Base-by-base conservation (phyloP, 305 asterid species). In the Fraxinus sp. region DNA sequence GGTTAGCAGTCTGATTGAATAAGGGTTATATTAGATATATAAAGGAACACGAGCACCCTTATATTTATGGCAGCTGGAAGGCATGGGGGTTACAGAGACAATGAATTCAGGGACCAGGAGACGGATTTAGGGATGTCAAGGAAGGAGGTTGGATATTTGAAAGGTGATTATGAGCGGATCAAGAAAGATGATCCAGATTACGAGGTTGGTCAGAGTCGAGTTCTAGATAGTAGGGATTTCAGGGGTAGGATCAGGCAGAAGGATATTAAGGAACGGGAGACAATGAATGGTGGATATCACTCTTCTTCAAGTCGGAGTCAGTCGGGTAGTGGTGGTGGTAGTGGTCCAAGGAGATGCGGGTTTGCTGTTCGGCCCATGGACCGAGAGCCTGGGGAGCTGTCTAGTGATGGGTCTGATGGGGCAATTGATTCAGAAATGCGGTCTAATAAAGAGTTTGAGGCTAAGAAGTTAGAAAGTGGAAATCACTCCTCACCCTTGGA, bases 341-440 rank as follows among this genome's bases (percentile, higher is more conserved):
- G 28, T 26, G 91, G 79, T 22, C 84, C 85, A 3, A 81, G 82
- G 86, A 85, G 88, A 82, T 55, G 79, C 64, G 89, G 82, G 26
- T 32, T 68, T 88, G 62, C 82, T 0, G 90, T 62, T 14, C 13
- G 6, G 68, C n/a, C 84, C n/a, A 77, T 79, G 75, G 98, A 91
- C 83, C 88, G 94, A 71, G 98, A 95, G 85, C 98, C 98, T 39
- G 98, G 98, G 77, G 98, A 95, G 88, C 85, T 95, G 87, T 90
- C 94, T 59, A 91, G 97, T 70, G 98, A 90, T 88, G 94, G 95
- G 7, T 94, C 98, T 88, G 97, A 92, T 87, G 97, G 87, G 80
- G 90, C 82, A 80, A 28, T 85, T 7, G 95, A 91, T 55, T 84
- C 89, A 1, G 97, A 87, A 76, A 76, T 80, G 49, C 86, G 32